Evolutionary conservation across 768 basidiomycete genomes (phyloP).

Genomic region (Austroboletus eburneus): DNA sequence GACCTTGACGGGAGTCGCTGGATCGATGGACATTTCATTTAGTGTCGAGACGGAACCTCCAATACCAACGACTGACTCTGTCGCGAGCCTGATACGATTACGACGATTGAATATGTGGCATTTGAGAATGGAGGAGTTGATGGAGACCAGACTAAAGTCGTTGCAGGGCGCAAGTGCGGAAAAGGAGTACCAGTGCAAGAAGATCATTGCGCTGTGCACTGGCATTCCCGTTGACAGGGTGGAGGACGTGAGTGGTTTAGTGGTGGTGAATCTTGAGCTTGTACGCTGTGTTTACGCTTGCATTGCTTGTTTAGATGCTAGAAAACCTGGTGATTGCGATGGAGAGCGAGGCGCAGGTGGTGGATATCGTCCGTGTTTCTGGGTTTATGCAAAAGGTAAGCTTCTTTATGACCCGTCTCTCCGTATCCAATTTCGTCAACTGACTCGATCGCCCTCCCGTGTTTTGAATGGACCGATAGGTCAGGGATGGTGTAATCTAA

Average conservation of each 20-base stretch:
- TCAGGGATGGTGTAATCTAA: constrained; percentile 42
- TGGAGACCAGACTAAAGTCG: constrained; percentile 62
- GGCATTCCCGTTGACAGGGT: constrained; percentile 84
- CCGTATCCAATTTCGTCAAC: constrained; percentile 15
- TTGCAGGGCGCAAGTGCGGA: constrained; percentile 80
- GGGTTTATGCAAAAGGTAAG: constrained; percentile 88
- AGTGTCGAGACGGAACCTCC: constrained; percentile 72
- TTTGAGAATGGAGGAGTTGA: constrained; percentile 66
- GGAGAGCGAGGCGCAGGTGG: constrained; percentile 79
- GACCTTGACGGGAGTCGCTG: constrained; percentile 61
- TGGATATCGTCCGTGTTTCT: constrained; percentile 81
- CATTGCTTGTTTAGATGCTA: constrained; percentile 54
- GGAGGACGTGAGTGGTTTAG: constrained; percentile 68
- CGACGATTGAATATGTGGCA: constrained; percentile 84
- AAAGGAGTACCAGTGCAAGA: constrained; percentile 89
- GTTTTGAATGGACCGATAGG: no score
- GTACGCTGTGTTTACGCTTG: constrained; percentile 25
- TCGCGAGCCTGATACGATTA: constrained; percentile 62
- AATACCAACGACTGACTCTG: constrained; percentile 56
- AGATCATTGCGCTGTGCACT: constrained; percentile 85
- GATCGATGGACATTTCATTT: constrained; percentile 57
- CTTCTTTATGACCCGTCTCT: constrained; percentile 15
- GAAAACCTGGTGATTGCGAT: constrained; percentile 82
- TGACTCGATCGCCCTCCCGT: constrained; percentile 18
- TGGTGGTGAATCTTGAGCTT: constrained; percentile 10